Base-by-base conservation (phyloP, 805 yeast species). In the Kazachstania kunashirensis region DNA sequence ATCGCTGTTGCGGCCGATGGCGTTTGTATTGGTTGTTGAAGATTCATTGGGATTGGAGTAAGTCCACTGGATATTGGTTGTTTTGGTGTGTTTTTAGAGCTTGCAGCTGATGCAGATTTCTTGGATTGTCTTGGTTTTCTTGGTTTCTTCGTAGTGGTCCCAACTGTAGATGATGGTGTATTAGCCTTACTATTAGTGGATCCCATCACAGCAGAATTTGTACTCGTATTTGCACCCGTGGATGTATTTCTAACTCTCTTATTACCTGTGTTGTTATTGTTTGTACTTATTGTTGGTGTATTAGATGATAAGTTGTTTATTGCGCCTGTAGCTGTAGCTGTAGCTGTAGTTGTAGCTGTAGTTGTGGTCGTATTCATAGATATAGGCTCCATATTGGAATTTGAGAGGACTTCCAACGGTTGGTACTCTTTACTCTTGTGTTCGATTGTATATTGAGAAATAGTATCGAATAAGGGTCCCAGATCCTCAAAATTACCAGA, bases 391-490 rank as follows among this genome's bases (percentile, higher is more conserved):
- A 28, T 6, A 19, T 11, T 26, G 19, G 9, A 5, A 12, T 31
- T 25, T 19, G 39, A n/a, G 26, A 13, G 17, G 9, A 19, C 20
- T 34, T 55, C 60, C 32, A 53, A 34, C 2, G 57, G 58, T 14
- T 43, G 36, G 31, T 40, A 53, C 25, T 50, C 45, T 25, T 44
- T 48, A 13, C 43, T 37, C 4, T 45, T 40, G 23, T 51, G 37
- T 14, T 42, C 37, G 4, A 32, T 43, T 3, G 53, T 36, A 35
- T 45, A 50, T 29, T 54, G 52, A 4, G 51, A 44, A 11, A 55
- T 45, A 4, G 50, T 43, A 5, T 49, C 48, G 23, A 56, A 49
- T 26, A 55, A 34, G 9, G 57, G 57, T 23, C 47, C 47, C 24
- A 55, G 32, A 14, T 42, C 38, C 2, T 37, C 36, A 17, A 52